phyloP scores from a whole-genome alignment of 2,329 filamentous ascomycete species.

The Zymoseptoria brevis region DNA sequence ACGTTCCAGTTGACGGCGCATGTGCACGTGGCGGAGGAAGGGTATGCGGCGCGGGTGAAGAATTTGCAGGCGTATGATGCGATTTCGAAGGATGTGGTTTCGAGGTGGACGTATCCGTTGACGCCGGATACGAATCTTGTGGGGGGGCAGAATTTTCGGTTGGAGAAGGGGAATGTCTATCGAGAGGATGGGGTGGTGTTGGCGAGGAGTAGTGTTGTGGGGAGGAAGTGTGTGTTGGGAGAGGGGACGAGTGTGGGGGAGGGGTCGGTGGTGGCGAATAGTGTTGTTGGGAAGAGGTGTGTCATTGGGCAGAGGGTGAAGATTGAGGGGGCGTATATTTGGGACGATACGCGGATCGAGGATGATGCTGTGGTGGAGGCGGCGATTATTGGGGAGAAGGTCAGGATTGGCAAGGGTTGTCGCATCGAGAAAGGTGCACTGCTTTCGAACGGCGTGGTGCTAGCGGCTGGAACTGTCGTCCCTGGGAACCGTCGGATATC shows the following conservation, averaged over 20 bases:
- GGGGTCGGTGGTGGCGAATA: slow-evolving; percentile 61
- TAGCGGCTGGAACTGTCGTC: slow-evolving; percentile 53
- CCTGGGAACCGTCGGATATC: slow-evolving; percentile 39
- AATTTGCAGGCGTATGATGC: slow-evolving; percentile 86
- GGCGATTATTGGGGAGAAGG: slow-evolving; percentile 69
- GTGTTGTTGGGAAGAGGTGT: slow-evolving; percentile 75
- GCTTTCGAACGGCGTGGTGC: slow-evolving; percentile 67
- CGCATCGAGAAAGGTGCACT: slow-evolving; percentile 64
- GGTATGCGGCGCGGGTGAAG: slow-evolving; percentile 78
- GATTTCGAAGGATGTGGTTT: slow-evolving; percentile 77
- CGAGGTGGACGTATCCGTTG: slow-evolving; percentile 80
- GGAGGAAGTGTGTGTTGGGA: slow-evolving; percentile 66
- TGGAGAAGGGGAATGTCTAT: slow-evolving; percentile 62
- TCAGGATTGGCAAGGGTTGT: slow-evolving; percentile 62
- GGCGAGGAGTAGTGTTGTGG: slow-evolving; percentile 62
- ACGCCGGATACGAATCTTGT: slow-evolving; percentile 84
- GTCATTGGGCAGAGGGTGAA: slow-evolving; percentile 77
- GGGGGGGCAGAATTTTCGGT: slow-evolving; percentile 65
- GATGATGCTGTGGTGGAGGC: slow-evolving; percentile 63
- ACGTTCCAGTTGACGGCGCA: slow-evolving; percentile 96
- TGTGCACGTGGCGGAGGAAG: slow-evolving; percentile 71
- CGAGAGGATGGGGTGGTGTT: slow-evolving; percentile 71
- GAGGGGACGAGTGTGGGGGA: slow-evolving; percentile 67
- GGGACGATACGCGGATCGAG: slow-evolving; percentile 73
- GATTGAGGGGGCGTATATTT: slow-evolving; percentile 74